Conservation (phyloP, 768 basidiomycete species). For the Kockovaella imperatae region DNA sequence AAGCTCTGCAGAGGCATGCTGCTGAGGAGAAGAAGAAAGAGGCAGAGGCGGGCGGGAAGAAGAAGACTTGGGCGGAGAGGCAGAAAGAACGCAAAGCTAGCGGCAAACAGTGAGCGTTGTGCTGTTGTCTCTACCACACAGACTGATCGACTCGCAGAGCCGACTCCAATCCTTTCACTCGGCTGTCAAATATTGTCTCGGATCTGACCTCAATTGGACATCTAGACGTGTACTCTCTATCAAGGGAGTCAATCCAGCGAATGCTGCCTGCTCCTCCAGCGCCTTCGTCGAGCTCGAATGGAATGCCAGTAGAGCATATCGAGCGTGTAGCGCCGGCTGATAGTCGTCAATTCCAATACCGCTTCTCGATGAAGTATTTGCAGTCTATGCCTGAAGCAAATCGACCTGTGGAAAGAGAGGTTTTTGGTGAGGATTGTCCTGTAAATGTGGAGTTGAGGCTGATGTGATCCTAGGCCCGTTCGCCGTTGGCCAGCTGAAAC, state of each 20-base stretch:
- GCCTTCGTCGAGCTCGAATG: conserved; percentile 1
- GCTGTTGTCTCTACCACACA: neutral
- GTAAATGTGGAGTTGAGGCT: neutral
- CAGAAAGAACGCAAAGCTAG: conserved; percentile 42
- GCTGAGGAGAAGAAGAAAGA: conserved; percentile 36
- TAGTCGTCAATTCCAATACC: conserved; percentile 41
- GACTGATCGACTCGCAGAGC: neutral
- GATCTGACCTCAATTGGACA: conserved; percentile 40
- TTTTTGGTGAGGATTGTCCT: conserved; percentile 37
- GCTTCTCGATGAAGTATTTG: conserved; percentile 43
- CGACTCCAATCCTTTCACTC: conserved; percentile 38
- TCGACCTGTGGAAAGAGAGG: conserved; percentile 43
- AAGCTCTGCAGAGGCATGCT: conserved; percentile 65
- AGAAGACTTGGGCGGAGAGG: conserved; percentile 46
- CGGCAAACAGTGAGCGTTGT: conserved; percentile 19
- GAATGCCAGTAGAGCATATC: conserved; percentile 2
- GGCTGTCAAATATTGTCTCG: conserved; percentile 42
- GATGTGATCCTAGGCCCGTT: conserved; percentile 35
- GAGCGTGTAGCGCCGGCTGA: conserved; percentile 15
- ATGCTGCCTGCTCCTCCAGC: conserved; percentile 33
- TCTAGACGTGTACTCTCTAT: conserved; percentile 45
- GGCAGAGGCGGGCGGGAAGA: conserved; percentile 25
- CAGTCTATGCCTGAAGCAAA: conserved; percentile 35
- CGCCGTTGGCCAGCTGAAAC: conserved; percentile 28
- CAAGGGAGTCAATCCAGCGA: conserved; percentile 43